These are phyloP conservation scores for Ceratocystis lukuohia DNA, from an alignment of 2,329 filamentous ascomycete species.

Conservation along the genomic window DNA sequence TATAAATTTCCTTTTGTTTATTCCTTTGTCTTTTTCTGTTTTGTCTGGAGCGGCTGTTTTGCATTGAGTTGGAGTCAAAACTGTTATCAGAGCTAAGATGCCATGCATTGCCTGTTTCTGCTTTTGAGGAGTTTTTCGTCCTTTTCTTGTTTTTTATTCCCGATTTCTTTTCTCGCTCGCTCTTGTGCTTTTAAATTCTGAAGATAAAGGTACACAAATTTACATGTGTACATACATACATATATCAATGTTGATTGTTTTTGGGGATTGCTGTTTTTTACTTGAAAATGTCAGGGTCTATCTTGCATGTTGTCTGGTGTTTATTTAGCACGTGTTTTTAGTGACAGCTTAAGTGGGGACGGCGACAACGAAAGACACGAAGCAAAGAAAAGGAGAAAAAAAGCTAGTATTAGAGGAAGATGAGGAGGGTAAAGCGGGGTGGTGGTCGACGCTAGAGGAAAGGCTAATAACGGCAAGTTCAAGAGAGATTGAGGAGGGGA, in stretches of 20 bases:
- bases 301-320: not conserved
- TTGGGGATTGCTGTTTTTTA: not conserved
- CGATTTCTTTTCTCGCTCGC: not conserved
- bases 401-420: not conserved
- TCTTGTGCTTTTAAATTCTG: not conserved
- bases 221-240: not conserved
- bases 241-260: constrained; percentile 3
- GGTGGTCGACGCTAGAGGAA: not conserved
- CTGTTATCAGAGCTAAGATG: constrained; percentile 2
- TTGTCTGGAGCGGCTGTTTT: constrained; percentile 3
- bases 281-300: not conserved
- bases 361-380: not conserved
- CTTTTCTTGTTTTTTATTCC: not conserved
- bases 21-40: constrained; percentile 1
- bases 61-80: constrained; percentile 9
- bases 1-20: constrained; percentile 10
- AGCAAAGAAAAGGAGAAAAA: not conserved
- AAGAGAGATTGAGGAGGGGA: not conserved
- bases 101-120: not conserved
- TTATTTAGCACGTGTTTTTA: not conserved
- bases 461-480: not conserved
- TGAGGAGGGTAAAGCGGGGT: not conserved
- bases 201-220: not conserved
- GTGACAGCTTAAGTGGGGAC: constrained; percentile 8
- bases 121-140: not conserved